Percentiles rank a stretch among this genome's conserved stretches.
Conservation (phyloP, 2,329 filamentous ascomycete genomes). For the Fusarium sp. region DNA sequence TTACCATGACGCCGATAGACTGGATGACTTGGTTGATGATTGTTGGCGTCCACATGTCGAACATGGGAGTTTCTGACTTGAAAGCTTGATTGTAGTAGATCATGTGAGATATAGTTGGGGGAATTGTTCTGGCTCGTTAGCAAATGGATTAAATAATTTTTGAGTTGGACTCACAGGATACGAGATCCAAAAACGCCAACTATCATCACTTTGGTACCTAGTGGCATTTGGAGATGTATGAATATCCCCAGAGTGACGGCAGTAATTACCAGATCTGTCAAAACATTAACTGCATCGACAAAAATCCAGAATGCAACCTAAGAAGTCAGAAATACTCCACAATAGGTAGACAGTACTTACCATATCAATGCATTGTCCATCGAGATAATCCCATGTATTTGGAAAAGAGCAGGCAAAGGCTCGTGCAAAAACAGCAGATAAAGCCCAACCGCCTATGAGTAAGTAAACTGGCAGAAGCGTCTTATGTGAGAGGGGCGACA, state of each 20-base stretch:
- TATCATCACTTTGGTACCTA: conserved; percentile 8
- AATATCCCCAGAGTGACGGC: background rate
- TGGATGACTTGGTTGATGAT: conserved; percentile 17
- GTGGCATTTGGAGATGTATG: conserved; percentile 1
- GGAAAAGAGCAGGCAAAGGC: conserved; percentile 7
- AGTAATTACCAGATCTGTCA: background rate
- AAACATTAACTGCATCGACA: background rate
- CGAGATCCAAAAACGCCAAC: conserved; percentile 18
- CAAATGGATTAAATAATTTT: fast-evolving
- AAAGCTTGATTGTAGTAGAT: background rate
- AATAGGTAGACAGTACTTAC: background rate
- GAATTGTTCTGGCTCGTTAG: conserved; percentile 7
- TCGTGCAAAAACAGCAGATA: background rate
- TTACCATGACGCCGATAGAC: conserved; percentile 17
- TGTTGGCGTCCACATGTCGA: conserved; percentile 19
- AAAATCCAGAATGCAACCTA: conserved; percentile 19
- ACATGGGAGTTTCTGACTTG: background rate
- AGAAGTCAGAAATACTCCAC: background rate
- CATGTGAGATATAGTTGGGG: conserved; percentile 13
- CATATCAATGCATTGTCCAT: conserved; percentile 11
- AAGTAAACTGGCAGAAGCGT: background rate
- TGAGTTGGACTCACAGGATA: background rate
- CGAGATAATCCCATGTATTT: conserved; percentile 5
- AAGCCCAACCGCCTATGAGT: background rate
- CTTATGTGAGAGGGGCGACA: conserved; percentile 13